Evolutionary conservation across 352 stramenopile genomes (phyloP).

Genomic region (Blastocystis sp.): DNA sequence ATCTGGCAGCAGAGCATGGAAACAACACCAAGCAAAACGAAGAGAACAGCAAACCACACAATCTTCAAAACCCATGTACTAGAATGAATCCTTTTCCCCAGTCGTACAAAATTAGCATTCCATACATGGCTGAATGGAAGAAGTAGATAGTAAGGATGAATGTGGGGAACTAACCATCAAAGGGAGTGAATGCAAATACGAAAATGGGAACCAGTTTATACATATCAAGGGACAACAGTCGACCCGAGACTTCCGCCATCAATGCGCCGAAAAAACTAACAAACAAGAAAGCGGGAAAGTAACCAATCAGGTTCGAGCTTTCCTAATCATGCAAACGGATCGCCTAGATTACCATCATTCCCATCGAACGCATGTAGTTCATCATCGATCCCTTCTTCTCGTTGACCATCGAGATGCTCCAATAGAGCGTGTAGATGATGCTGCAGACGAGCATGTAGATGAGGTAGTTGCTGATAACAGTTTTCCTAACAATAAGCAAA

Average conservation of each 20-base stretch:
- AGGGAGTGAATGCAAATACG: neutral
- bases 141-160: neutral
- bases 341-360: neutral
- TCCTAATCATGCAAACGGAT: neutral
- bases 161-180: neutral
- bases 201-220: neutral
- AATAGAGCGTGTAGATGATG: neutral
- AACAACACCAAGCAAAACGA: neutral
- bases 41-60: neutral
- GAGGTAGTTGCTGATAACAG: neutral
- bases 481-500: neutral
- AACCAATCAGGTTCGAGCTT: neutral
- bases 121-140: neutral
- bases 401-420: neutral
- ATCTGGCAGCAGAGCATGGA: neutral
- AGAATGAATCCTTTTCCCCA: neutral
- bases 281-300: neutral
- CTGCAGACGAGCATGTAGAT: neutral
- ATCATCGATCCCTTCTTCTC: conserved; percentile 15
- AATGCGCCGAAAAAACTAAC: neutral
- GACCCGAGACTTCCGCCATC: neutral
- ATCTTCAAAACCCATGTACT: neutral
- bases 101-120: neutral
- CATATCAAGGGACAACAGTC: neutral
- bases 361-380: conserved; percentile 10